phyloP scores from a whole-genome alignment of 2,329 filamentous ascomycete species.

The Berkeleyomyces rouxiae region DNA sequence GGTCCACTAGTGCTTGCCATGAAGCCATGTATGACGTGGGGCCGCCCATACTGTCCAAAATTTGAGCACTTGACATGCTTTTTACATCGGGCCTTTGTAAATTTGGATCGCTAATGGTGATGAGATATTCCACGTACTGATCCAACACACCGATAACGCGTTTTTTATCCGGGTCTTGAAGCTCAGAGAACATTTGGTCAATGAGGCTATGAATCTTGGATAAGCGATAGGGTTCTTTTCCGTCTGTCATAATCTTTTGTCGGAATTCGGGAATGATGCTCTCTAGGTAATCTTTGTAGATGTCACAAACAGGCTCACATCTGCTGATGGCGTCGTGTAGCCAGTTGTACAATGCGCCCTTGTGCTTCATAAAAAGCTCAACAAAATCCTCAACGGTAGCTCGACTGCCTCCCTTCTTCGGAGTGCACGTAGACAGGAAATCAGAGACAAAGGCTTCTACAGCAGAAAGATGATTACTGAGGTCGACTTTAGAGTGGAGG shows the following conservation, averaged over 20 bases:
- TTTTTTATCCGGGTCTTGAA: slow-evolving; percentile 1
- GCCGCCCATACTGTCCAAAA: slow-evolving; percentile 9
- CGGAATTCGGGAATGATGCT: slow-evolving; percentile 8
- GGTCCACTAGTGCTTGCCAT: slow-evolving; percentile 12
- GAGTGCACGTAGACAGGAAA: slow-evolving; percentile 33
- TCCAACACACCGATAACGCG: background rate
- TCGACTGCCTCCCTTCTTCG: slow-evolving; percentile 19
- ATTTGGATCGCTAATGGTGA: slow-evolving; percentile 10
- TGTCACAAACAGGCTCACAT: slow-evolving; percentile 5
- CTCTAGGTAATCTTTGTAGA: slow-evolving; percentile 11
- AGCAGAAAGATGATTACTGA: slow-evolving; percentile 51
- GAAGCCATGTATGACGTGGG: slow-evolving; percentile 12
- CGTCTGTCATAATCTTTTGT: background rate
- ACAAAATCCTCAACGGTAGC: slow-evolving; percentile 60
- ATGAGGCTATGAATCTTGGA: slow-evolving; percentile 9
- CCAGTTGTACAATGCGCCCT: slow-evolving; percentile 48
- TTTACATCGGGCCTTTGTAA: background rate
- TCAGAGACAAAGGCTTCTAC: slow-evolving; percentile 54
- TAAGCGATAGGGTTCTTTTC: background rate
- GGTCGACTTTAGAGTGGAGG: slow-evolving; percentile 54
- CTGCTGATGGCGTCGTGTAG: slow-evolving; percentile 40
- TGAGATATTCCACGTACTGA: slow-evolving; percentile 11
- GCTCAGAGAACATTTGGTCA: background rate
- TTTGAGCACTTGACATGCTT: background rate
- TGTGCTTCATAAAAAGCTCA: slow-evolving; percentile 46